Evolutionary conservation across 2,329 filamentous ascomycete genomes (phyloP).

Genomic region (Fusarium coicis): DNA sequence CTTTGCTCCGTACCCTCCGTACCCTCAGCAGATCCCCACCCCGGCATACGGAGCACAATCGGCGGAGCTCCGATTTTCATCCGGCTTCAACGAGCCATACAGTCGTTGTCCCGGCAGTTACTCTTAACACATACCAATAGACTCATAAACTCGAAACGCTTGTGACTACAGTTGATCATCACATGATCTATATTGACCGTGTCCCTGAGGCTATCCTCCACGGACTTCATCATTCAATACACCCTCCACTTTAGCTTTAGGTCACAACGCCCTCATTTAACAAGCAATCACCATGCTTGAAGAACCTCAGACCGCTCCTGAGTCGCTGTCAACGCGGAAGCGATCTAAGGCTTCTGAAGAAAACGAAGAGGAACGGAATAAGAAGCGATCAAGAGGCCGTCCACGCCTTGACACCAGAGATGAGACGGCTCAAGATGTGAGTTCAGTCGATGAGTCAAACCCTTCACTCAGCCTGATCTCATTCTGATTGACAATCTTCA

Average conservation of each 20-base stretch:
- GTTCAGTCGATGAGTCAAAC: constrained; percentile 43
- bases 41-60: constrained; percentile 10
- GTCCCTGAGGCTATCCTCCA: background rate
- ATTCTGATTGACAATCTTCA: constrained; percentile 38
- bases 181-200: background rate
- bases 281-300: constrained; percentile 14
- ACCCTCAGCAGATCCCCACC: constrained; percentile 10
- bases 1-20: constrained; percentile 18
- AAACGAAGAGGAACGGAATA: constrained; percentile 55
- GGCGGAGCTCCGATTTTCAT: constrained; percentile 2
- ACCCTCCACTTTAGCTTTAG: background rate
- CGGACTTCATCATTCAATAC: background rate
- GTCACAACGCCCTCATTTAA: background rate
- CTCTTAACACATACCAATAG: background rate
- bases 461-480: background rate
- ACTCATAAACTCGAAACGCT: background rate
- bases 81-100: background rate
- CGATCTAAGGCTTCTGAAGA: constrained; percentile 38
- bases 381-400: constrained; percentile 75
- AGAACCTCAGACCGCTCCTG: background rate
- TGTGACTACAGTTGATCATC: background rate
- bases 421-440: constrained; percentile 81
- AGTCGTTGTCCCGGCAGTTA: background rate
- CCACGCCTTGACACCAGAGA: constrained; percentile 81
- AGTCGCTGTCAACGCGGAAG: constrained; percentile 33